Conservation (phyloP, 23 red algal species). For the Pyropia haitanensis region DNA sequence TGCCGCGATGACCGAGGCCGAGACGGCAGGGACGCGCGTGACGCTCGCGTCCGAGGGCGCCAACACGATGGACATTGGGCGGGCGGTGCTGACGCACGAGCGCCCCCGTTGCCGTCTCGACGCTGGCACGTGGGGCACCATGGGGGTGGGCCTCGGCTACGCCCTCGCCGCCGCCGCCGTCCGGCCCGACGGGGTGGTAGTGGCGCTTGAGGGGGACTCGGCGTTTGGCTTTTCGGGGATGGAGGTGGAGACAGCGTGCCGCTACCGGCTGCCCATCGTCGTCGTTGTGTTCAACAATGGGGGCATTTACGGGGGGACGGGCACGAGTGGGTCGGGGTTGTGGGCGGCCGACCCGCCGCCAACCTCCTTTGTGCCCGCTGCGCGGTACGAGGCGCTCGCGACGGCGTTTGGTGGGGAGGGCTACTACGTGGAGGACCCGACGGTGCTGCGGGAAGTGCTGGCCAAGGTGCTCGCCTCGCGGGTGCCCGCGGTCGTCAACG, state of each 20-base stretch:
- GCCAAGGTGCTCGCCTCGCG: neutral
- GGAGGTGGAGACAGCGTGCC: slow-evolving; percentile 5
- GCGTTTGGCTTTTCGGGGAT: slow-evolving; percentile 19
- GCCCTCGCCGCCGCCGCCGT: slow-evolving; percentile 4
- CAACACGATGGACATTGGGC: slow-evolving; percentile 16
- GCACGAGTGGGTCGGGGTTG: neutral
- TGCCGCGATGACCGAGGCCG: too few relatives aligned
- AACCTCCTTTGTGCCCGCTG: slow-evolving; percentile 5
- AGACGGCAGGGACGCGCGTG: too few relatives aligned
- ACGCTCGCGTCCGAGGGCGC: slow-evolving; percentile 1
- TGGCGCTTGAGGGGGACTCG: slow-evolving; percentile 15
- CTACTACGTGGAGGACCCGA: slow-evolving; percentile 5
- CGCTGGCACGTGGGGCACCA: slow-evolving; percentile 16
- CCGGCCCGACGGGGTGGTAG: neutral
- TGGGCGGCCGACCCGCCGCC: slow-evolving; percentile 1
- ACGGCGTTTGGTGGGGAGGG: slow-evolving; percentile 3
- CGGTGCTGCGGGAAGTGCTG: neutral
- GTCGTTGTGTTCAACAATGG: slow-evolving; percentile 9
- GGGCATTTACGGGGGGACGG: slow-evolving; percentile 11
- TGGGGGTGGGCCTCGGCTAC: slow-evolving; percentile 18
- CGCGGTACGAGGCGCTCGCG: slow-evolving; percentile 11
- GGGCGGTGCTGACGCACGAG: slow-evolving; percentile 1
- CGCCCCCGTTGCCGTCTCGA: slow-evolving; percentile 3
- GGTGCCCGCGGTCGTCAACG: slow-evolving; percentile 8
- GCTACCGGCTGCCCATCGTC: slow-evolving; percentile 2